phyloP scores from a whole-genome alignment of 2,329 filamentous ascomycete species.

The Rutstroemia sp. region DNA sequence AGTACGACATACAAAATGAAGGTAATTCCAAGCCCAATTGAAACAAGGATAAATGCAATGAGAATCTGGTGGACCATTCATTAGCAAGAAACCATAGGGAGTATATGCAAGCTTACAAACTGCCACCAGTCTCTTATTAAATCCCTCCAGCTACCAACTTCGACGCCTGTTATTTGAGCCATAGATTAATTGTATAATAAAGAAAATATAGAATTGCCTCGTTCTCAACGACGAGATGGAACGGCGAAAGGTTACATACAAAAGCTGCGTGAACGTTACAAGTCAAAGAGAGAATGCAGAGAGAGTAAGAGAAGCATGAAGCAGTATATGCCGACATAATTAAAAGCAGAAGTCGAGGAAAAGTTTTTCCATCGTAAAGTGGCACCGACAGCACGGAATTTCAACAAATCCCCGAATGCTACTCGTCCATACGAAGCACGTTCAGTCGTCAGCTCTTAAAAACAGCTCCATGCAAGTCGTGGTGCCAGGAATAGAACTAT shows the following conservation, averaged over 20 bases:
- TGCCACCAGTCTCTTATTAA: conserved; percentile 24
- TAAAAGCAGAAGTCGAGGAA: background rate
- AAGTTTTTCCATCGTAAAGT: background rate
- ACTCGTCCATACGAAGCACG: background rate
- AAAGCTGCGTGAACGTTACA: conserved; percentile 7
- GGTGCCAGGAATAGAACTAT: conserved; percentile 5
- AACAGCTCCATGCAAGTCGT: background rate
- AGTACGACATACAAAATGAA: conserved; percentile 14
- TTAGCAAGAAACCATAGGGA: conserved; percentile 10
- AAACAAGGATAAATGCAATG: conserved; percentile 21
- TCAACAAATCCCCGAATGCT: background rate
- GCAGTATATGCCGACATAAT: conserved; percentile 7
- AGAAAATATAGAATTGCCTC: background rate
- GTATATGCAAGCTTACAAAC: conserved; percentile 15
- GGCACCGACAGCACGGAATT: background rate
- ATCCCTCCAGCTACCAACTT: conserved; percentile 18
- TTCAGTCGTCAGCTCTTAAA: background rate
- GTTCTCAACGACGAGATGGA: conserved; percentile 1
- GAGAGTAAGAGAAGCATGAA: background rate
- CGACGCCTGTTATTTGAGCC: conserved; percentile 21
- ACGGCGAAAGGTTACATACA: background rate
- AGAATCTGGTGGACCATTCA: conserved; percentile 16
- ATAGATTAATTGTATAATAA: conserved; percentile 11
- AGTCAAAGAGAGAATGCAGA: conserved; percentile 2
- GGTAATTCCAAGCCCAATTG: conserved; percentile 14